Evolutionary conservation across 768 basidiomycete species (phyloP), one percentile per base, ranked within the genome.

Genomic region (Tulasnella sp.): DNA sequence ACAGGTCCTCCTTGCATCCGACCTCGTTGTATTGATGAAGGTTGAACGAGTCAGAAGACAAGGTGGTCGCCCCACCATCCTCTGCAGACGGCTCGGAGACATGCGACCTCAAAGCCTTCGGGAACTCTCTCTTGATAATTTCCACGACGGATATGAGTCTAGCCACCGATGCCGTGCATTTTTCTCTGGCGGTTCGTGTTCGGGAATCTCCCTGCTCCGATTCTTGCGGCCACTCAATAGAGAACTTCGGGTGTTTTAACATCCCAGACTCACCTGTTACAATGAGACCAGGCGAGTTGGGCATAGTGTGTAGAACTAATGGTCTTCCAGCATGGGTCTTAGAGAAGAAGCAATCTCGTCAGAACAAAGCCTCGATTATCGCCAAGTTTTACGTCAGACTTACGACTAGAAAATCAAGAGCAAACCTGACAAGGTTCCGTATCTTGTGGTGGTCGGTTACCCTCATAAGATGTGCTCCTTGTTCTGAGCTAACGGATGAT

Each of bases 71-170:
- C 16, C 15, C 26, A 15, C n/a, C 26, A n/a, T 26, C 39, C 7
- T n/a, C 61, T 32, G 61, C 26, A 10, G 20, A 7, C n/a, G 39
- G 5, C 11, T 42, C 32, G 26, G n/a, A 13, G 75, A 1, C 29
- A 20, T 73, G 70, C 18, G n/a, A 20, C 29, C 35, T 57, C 35
- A 70, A 26, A 35, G 74, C 73, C 18, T 71, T 82, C 10, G 79
- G 77, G 61, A 77, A 84, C 61, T 82, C 81, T 7, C 84, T 80
- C 77, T 85, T 85, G 78, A 84, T 81, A 23, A 83, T 82, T 79
- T 85, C 84, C 3, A 82, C 82, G 15, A 84, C 82, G 13, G 82
- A 80, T 67, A 85, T 81, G 26, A 85, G 77, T 2, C 81, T 80
- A 18, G 84, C 82, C 13, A 80, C 81, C 20, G 80, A 48, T 13